Evolutionary conservation across 371 early-diverging fungal species (phyloP).

Genomic region (Rhizopus arrhizus): DNA sequence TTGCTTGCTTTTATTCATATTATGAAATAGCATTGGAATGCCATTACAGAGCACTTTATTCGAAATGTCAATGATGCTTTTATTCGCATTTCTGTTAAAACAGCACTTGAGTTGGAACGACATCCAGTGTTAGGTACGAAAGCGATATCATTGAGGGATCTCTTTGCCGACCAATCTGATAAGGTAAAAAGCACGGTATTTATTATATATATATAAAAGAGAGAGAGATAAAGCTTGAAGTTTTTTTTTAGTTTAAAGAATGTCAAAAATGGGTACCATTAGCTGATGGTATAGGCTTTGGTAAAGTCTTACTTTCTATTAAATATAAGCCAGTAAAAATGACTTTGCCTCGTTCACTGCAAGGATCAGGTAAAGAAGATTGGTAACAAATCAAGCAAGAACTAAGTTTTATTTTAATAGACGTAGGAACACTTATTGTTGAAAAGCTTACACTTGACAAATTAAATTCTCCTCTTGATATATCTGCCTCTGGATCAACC

Average conservation of each 20-base stretch:
- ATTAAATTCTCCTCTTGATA: not conserved
- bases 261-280: slow-evolving; percentile 40
- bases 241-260: slow-evolving; percentile 32
- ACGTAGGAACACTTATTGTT: slow-evolving; percentile 45
- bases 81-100: slow-evolving; percentile 41
- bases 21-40: slow-evolving; percentile 22
- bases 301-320: slow-evolving; percentile 42
- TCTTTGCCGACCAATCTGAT: slow-evolving; percentile 31
- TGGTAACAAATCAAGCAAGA: not conserved
- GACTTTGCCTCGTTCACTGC: slow-evolving; percentile 33
- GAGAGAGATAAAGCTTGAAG: not conserved
- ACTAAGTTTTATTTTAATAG: slow-evolving; percentile 8
- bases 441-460: slow-evolving; percentile 23
- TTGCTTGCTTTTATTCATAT: not conserved
- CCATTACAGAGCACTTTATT: slow-evolving; percentile 41
- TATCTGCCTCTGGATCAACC: not conserved
- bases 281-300: slow-evolving; percentile 42
- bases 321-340: slow-evolving; percentile 48
- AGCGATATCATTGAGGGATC: slow-evolving; percentile 22
- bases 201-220: not conserved
- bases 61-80: slow-evolving; percentile 22
- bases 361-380: slow-evolving; percentile 29
- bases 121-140: slow-evolving; percentile 45
- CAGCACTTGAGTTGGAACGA: slow-evolving; percentile 38
- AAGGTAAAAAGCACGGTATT: slow-evolving; percentile 7